Evolutionary conservation across 179 eudicot species (phyloP).

Genomic region (Beta corolliflora): DNA sequence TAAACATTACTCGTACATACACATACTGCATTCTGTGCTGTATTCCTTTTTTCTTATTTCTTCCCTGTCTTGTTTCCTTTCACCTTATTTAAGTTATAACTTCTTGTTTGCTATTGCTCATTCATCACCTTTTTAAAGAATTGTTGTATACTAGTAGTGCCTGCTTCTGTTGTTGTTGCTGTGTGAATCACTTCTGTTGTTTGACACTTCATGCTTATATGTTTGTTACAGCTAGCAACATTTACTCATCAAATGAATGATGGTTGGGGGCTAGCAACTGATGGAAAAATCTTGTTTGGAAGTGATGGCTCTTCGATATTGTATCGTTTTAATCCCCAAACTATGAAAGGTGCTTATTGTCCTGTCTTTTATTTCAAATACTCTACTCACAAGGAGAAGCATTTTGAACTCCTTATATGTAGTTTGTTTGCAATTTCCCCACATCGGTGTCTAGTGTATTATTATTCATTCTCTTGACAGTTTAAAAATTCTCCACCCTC

Average conservation of each 20-base stretch:
- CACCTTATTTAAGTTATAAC: not conserved
- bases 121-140: not conserved
- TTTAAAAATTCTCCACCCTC: not conserved
- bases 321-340: conserved; percentile 73
- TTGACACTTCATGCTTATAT: conserved; percentile 2
- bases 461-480: no score
- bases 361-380: not conserved
- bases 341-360: conserved; percentile 64
- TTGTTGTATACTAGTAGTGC: not conserved
- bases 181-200: not conserved
- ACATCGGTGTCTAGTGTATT: not conserved
- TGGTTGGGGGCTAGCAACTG: conserved; percentile 98
- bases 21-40: not conserved
- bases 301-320: conserved; percentile 89
- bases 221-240: conserved; percentile 48
- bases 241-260: conserved; percentile 85
- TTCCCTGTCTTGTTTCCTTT: not conserved
- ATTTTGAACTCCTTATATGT: not conserved
- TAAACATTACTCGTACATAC: not conserved
- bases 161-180: not conserved
- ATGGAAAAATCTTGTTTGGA: conserved; percentile 80
- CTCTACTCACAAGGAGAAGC: not conserved
- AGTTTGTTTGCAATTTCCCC: not conserved
- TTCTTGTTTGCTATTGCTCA: not conserved
- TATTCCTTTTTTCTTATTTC: not conserved